Evolutionary conservation across 768 basidiomycete genomes (phyloP).

Genomic region (Sistotremastrum suecicum): DNA sequence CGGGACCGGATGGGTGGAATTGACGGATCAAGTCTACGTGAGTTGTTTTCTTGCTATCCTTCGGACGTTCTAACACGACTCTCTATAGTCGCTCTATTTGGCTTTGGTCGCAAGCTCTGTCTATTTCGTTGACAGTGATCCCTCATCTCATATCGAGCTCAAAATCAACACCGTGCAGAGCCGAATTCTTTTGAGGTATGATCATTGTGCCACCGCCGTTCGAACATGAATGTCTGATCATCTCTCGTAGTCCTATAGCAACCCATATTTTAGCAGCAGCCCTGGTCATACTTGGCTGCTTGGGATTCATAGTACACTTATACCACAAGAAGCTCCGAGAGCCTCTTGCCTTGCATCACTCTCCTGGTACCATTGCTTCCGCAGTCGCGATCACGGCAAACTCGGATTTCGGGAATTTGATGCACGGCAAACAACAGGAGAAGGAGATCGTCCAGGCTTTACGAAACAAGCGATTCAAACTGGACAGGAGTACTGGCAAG

Average conservation of each 20-base stretch:
- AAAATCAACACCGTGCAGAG: slow-evolving; percentile 29
- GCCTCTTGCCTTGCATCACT: slow-evolving; percentile 28
- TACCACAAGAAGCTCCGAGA: slow-evolving; percentile 32
- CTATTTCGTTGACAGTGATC: slow-evolving; percentile 28
- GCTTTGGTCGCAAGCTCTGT: slow-evolving; percentile 34
- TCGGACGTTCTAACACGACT: not conserved
- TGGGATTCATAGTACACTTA: slow-evolving; percentile 29
- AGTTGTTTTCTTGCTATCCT: slow-evolving; percentile 10
- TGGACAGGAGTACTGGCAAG: slow-evolving; percentile 33
- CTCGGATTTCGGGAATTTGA: slow-evolving; percentile 31
- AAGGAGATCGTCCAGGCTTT: slow-evolving; percentile 29
- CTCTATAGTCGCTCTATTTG: slow-evolving; percentile 29
- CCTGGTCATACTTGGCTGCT: slow-evolving; percentile 31
- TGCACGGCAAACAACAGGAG: slow-evolving; percentile 23
- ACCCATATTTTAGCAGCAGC: slow-evolving; percentile 28
- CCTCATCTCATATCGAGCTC: slow-evolving; percentile 15
- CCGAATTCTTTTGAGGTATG: slow-evolving; percentile 36
- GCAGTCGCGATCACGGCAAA: slow-evolving; percentile 40
- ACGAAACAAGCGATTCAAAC: slow-evolving; percentile 32
- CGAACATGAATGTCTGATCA: not conserved
- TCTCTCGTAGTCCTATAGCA: slow-evolving; percentile 23
- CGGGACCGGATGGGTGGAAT: slow-evolving; percentile 17
- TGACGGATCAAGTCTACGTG: slow-evolving; percentile 35
- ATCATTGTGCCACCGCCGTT: not conserved
- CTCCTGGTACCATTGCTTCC: slow-evolving; percentile 41